phyloP scores from a whole-genome alignment of 495 filamentous ascomycete species.

The Xylaria curta region DNA sequence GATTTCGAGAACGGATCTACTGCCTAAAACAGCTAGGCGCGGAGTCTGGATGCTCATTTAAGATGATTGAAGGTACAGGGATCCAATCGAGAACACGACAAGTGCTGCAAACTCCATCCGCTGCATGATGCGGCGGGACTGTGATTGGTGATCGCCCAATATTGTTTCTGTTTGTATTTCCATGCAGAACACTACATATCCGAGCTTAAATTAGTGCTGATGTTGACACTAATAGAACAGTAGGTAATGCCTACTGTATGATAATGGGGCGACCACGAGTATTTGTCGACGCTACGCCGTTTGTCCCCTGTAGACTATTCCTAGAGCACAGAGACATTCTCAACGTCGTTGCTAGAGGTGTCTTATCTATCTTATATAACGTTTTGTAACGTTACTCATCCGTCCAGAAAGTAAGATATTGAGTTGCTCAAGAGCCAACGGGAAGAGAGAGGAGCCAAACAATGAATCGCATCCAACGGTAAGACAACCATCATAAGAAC shows the following conservation, averaged over 20 bases:
- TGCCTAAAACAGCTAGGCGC: slow-evolving; percentile 14
- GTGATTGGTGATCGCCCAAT: slow-evolving; percentile 9
- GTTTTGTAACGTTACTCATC: not conserved
- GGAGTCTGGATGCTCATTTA: not conserved
- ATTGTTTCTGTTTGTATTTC: slow-evolving; percentile 1
- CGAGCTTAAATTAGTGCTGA: slow-evolving; percentile 19
- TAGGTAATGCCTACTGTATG: not conserved
- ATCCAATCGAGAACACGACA: not conserved
- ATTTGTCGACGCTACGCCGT: not conserved
- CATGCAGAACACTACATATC: slow-evolving; percentile 1
- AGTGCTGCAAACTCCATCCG: not conserved
- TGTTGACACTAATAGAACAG: not conserved
- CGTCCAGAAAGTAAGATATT: not conserved
- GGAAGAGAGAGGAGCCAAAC: not conserved
- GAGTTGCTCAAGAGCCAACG: not conserved
- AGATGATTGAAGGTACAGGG: slow-evolving; percentile 2
- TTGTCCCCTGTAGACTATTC: not conserved
- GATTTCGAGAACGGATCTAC: slow-evolving; percentile 10
- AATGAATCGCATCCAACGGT: not conserved
- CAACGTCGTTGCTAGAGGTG: not conserved
- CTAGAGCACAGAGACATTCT: not conserved
- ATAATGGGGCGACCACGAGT: slow-evolving; percentile 2
- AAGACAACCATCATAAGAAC: not conserved
- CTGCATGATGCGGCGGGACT: not conserved
- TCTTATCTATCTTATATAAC: not conserved